Evolutionary conservation across 345 rosid species (phyloP), one percentile per base, ranked within the genome.

Genomic region (Syzygium jambos): DNA sequence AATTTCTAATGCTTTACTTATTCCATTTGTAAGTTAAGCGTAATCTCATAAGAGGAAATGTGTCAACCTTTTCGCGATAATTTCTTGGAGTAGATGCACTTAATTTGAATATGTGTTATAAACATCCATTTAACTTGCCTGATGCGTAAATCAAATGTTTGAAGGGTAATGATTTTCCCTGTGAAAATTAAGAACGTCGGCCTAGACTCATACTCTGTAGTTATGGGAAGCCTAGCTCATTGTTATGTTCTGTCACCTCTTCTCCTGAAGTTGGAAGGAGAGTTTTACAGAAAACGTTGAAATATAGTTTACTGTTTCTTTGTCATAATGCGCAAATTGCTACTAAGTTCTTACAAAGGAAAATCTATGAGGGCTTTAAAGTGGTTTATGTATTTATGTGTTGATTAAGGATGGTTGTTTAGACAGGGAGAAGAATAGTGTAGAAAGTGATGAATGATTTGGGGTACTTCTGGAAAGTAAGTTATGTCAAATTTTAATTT

Each of bases 391-490:
- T 73, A 73, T 38, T 73, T 19, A 73, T 73, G 49, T 34, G 25
- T 11, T 73, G 80, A 73, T 73, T 73, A 38, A 73, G 49, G 80
- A 34, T 73, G 46, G 25, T 73, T 73, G 80, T 34, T 73, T 73
- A 34, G 49, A 61, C 38, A 73, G 80, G 80, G 14, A 13, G 80
- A 34, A 25, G 49, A 41, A 73, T 38, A 34, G 80, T 19, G 8
- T 25, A 73, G 23, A 19, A 73, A 73, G 49, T 19, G 27, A 55
- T 55, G 59, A 73, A 38, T 73, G 38, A 9, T 73, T 73, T 41
- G 2, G 49, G 73, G 4, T 73, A 73, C 80, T 38, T 34, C 80
- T 73, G 80, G 46, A 73, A 73, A 95, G 99, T 98, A 92, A 95
- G 98, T 94, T 73, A 9, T 51, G 41, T 41, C 57, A 9, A 82